Evolutionary conservation across 2,329 filamentous ascomycete species (phyloP).

Genomic region (Aspergillus amoenus): DNA sequence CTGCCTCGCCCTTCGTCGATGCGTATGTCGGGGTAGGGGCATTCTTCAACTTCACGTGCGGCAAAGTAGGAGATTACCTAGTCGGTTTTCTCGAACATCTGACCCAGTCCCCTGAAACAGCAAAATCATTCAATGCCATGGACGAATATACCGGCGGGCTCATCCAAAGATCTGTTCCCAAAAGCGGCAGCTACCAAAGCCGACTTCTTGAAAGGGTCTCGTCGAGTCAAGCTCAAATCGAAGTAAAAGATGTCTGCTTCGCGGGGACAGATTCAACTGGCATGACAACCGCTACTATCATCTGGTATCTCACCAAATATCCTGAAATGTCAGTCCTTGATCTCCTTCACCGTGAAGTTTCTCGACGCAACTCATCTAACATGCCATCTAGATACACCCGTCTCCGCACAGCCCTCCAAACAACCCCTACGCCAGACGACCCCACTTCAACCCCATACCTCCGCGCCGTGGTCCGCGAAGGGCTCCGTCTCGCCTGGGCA

Average conservation of each 20-base stretch:
- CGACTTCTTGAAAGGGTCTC: constrained; percentile 47
- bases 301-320: constrained; percentile 46
- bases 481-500: constrained; percentile 51
- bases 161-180: constrained; percentile 33
- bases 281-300: constrained; percentile 52
- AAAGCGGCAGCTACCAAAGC: constrained; percentile 48
- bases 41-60: constrained; percentile 53
- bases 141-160: constrained; percentile 45
- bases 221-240: constrained; percentile 46
- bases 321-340: constrained; percentile 36
- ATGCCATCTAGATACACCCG: constrained; percentile 24
- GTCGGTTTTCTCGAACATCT: constrained; percentile 36
- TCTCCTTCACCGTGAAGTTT: not conserved
- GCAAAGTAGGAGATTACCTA: constrained; percentile 34
- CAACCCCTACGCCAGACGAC: constrained; percentile 14
- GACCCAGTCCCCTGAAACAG: constrained; percentile 31
- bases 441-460: constrained; percentile 44
- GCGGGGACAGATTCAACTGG: constrained; percentile 56
- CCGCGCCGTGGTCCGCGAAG: constrained; percentile 51
- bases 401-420: constrained; percentile 36
- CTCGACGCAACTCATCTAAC: not conserved
- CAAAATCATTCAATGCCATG: constrained; percentile 40
- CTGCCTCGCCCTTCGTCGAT: constrained; percentile 54
- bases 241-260: constrained; percentile 57
- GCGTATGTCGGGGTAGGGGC: constrained; percentile 55